phyloP scores from a whole-genome alignment of 2,329 filamentous ascomycete species.

The Eutypella sp. region DNA sequence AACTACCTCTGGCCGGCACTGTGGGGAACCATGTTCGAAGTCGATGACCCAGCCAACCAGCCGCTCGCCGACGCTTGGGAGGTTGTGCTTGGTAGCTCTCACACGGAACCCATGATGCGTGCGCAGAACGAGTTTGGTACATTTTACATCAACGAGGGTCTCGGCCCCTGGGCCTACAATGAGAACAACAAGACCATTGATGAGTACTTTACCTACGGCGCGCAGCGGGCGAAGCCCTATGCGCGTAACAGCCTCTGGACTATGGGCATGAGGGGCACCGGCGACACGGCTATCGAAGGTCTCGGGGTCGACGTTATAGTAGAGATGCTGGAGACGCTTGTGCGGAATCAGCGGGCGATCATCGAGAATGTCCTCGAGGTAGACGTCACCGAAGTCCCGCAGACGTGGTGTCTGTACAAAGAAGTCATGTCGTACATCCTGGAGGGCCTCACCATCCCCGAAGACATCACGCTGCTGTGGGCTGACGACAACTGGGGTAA shows the following conservation, averaged over 20 bases:
- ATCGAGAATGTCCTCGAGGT: slow-evolving; percentile 51
- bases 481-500: slow-evolving; percentile 61
- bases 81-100: slow-evolving; percentile 67
- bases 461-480: slow-evolving; percentile 59
- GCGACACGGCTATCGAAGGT: slow-evolving; percentile 56
- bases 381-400: slow-evolving; percentile 51
- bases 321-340: slow-evolving; percentile 53
- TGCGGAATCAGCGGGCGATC: slow-evolving; percentile 55
- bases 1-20: slow-evolving; percentile 73
- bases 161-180: slow-evolving; percentile 63
- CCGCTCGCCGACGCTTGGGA: slow-evolving; percentile 68
- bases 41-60: slow-evolving; percentile 65
- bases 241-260: slow-evolving; percentile 62
- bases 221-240: slow-evolving; percentile 59
- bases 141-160: slow-evolving; percentile 37
- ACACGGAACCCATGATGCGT: slow-evolving; percentile 67
- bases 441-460: slow-evolving; percentile 53
- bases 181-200: slow-evolving; percentile 65
- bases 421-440: slow-evolving; percentile 68
- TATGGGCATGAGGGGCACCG: slow-evolving; percentile 64
- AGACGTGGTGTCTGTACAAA: slow-evolving; percentile 71
- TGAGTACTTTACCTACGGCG: slow-evolving; percentile 64
- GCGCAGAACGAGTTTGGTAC: slow-evolving; percentile 52
- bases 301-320: slow-evolving; percentile 54
- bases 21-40: slow-evolving; percentile 67